Conservation (phyloP, 1,284 basidiomycete species). For the Rhodotorula sp. region DNA sequence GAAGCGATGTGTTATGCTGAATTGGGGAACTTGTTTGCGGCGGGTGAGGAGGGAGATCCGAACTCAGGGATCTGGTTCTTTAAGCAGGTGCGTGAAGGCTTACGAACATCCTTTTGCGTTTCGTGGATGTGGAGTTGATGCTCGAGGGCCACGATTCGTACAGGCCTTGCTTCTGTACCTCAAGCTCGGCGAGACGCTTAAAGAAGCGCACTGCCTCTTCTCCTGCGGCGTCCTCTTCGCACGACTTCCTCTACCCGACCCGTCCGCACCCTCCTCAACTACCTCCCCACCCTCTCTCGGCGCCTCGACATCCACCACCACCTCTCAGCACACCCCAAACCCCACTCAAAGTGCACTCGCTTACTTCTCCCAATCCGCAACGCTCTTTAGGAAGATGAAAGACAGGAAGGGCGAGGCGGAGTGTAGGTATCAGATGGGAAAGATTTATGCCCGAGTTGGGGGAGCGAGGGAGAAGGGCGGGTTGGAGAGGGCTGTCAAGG, state of each 20-base stretch:
- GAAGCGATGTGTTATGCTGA: slow-evolving; percentile 30
- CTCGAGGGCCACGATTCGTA: background rate
- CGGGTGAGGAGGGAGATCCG: background rate
- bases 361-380: too few relatives aligned
- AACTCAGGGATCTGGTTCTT: slow-evolving; percentile 6
- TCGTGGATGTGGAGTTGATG: too few relatives aligned
- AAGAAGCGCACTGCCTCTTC: slow-evolving; percentile 16
- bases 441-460: too few relatives aligned
- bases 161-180: slow-evolving; percentile 22
- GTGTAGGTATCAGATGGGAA: too few relatives aligned
- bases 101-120: background rate
- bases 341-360: too few relatives aligned
- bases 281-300: background rate
- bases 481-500: too few relatives aligned
- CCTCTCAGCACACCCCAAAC: too few relatives aligned
- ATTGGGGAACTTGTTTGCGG: slow-evolving; percentile 13
- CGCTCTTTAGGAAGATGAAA: too few relatives aligned
- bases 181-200: slow-evolving; percentile 13
- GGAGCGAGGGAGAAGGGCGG: too few relatives aligned
- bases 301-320: background rate
- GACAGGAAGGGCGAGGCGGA: too few relatives aligned
- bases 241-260: background rate
- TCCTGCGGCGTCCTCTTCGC: slow-evolving; percentile 11
- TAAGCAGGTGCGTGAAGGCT: slow-evolving; percentile 8
- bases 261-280: background rate